Base-by-base conservation (phyloP, 148 eudicot genomes). In the Nyssa sinensis region DNA sequence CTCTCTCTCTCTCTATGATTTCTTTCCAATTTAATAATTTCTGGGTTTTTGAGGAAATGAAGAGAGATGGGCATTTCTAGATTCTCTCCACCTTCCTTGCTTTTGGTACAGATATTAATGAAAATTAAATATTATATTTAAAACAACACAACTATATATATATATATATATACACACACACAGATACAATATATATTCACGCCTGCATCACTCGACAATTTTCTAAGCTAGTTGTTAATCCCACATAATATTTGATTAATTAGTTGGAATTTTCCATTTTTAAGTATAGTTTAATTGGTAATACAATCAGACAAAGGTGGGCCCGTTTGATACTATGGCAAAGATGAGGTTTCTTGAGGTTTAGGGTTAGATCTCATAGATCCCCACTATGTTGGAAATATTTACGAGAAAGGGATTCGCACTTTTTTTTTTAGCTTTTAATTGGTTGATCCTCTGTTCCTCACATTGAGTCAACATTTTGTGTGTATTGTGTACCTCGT, bases 31-130 rank as follows among this genome's bases (percentile, higher is more conserved):
- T 65, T 69, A 74, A 70, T 68, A 63, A 41, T 80, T 78, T 74
- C 65, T 71, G 82, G 83, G 77, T 77, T 78, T 74, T 78, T 78
- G 29, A 33, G 79, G 81, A 78, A 83, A 78, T 64, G 64, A 75
- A 73, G 76, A 70, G 76, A 72, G 68, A 70, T 64, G 34, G 67
- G 65, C 73, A 75, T 82, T 78, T 84, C 83, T 82, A 84, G 90
- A 84, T 84, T 82, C 83, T 78, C 88, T 82, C 83, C 79, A 44
- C 83, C 75, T 80, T 81, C 80, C 69, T 67, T 65, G 81, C 81
- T 77, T 75, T 78, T 28, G 69, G 77, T 74, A 83, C 69, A 74
- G 39, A 74, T 69, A 75, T 57, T 72, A 75, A 72, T 71, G 37
- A 67, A 37, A 23, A 81, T 21, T 62, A 67, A 68, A 55, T 55